phyloP scores from a whole-genome alignment of 2,329 filamentous ascomycete species.

The Dactylonectria macrodidyma region DNA sequence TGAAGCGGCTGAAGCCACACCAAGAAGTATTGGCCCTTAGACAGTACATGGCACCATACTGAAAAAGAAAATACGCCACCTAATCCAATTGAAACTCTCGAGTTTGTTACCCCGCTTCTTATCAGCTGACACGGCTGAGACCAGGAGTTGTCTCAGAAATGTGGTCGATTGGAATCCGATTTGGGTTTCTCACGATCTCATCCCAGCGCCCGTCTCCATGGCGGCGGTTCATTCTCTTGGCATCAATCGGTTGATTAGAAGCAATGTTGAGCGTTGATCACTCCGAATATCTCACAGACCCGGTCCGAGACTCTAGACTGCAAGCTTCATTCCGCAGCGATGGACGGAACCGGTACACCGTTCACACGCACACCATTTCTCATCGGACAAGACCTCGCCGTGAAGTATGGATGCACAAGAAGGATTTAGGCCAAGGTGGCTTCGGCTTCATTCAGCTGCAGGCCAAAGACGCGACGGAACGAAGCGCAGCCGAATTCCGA shows the following conservation, averaged over 20 bases:
- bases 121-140: neutral
- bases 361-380: neutral
- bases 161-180: neutral
- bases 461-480: neutral
- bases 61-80: neutral
- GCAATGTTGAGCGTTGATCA: conserved; percentile 2
- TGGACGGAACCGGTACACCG: neutral
- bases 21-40: too few species aligned
- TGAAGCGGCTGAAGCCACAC: too few species aligned
- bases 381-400: neutral
- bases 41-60: too few species aligned
- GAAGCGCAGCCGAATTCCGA: neutral
- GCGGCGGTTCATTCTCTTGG: neutral
- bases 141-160: neutral
- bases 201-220: neutral
- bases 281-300: neutral
- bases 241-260: neutral
- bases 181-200: too few species aligned
- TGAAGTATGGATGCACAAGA: conserved; percentile 2
- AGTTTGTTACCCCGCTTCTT: neutral
- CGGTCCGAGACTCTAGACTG: conserved; percentile 4
- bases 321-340: neutral
- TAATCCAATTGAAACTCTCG: neutral
- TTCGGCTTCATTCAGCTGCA: neutral
- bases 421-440: neutral